Evolutionary conservation across 2,329 filamentous ascomycete species (phyloP).

Genomic region (Fusarium gaditjirri): DNA sequence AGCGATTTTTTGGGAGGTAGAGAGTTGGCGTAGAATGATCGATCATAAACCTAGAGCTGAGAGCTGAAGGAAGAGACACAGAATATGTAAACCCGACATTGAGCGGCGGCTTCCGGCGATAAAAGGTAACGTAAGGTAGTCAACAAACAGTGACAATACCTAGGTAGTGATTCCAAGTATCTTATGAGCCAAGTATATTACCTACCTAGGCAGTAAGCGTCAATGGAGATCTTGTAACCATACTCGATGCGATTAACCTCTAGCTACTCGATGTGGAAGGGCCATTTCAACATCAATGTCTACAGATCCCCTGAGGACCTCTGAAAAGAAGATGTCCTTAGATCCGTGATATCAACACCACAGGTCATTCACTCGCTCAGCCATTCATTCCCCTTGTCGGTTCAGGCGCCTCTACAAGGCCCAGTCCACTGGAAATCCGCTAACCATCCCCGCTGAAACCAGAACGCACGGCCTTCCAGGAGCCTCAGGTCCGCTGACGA

Average conservation of each 20-base stretch:
- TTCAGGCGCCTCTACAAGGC: slow-evolving; percentile 18
- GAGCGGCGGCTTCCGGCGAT: slow-evolving; percentile 21
- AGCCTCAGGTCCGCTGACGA: slow-evolving; percentile 36
- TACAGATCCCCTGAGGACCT: too few relatives aligned
- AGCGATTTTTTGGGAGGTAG: not conserved
- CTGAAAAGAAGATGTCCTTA: too few relatives aligned
- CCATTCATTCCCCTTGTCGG: slow-evolving; percentile 11
- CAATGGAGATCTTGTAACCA: not conserved
- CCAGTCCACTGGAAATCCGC: slow-evolving; percentile 21
- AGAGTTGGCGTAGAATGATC: not conserved
- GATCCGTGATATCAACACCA: slow-evolving; percentile 7
- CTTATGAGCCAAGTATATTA: slow-evolving; percentile 9
- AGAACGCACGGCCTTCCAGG: slow-evolving; percentile 6
- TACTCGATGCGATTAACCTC: not conserved
- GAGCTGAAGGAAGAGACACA: slow-evolving; percentile 2
- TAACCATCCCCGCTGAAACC: slow-evolving; percentile 15
- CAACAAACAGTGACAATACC: slow-evolving; percentile 9
- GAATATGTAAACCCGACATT: slow-evolving; percentile 16
- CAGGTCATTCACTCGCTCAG: not conserved
- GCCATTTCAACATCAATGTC: not conserved
- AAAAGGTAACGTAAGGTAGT: not conserved
- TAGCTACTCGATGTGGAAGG: not conserved
- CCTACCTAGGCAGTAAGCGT: slow-evolving; percentile 14
- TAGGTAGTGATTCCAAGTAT: not conserved
- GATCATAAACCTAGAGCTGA: not conserved